These are phyloP conservation scores for Elymus sibiricus DNA, from an alignment of 176 grass and related monocot genomes.

Conservation along the genomic window DNA sequence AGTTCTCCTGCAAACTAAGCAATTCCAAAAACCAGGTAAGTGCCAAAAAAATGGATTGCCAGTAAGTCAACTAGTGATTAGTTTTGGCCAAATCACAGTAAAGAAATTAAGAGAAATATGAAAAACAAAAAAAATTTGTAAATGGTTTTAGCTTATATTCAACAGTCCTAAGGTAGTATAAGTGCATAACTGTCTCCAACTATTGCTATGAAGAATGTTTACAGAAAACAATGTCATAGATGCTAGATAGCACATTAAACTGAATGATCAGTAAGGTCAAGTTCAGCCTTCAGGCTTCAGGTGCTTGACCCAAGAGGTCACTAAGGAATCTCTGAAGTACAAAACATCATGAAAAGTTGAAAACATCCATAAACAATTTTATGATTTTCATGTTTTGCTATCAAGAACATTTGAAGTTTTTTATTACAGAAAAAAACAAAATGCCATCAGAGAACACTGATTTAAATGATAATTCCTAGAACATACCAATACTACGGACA, in stretches of 20 bases:
- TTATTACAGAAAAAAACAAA: neutral
- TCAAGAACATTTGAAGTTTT: neutral
- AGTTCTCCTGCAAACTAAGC: constrained; percentile 34
- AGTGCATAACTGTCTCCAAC: neutral
- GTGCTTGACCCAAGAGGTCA: constrained; percentile 6
- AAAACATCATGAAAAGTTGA: neutral
- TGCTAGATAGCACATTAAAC: neutral
- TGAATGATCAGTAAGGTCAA: neutral
- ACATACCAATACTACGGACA: neutral
- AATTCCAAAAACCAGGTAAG: constrained; percentile 21
- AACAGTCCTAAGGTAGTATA: neutral
- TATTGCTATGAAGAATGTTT: constrained; percentile 2
- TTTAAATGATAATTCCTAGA: neutral
- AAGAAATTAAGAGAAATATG: neutral
- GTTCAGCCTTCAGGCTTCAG: neutral
- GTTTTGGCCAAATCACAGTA: neutral
- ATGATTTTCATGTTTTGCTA: neutral
- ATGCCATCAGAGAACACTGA: neutral
- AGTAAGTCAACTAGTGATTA: constrained; percentile 13
- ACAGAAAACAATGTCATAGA: neutral
- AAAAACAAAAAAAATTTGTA: neutral
- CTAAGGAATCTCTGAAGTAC: neutral
- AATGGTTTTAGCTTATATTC: constrained; percentile 1
- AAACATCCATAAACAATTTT: neutral
- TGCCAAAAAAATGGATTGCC: neutral